A percentile compares a stretch with the other conserved stretches of the same genome.
phyloP scores from a whole-genome alignment of 2,329 filamentous ascomycete genomes.

The Phaeomoniella chlamydospora region DNA sequence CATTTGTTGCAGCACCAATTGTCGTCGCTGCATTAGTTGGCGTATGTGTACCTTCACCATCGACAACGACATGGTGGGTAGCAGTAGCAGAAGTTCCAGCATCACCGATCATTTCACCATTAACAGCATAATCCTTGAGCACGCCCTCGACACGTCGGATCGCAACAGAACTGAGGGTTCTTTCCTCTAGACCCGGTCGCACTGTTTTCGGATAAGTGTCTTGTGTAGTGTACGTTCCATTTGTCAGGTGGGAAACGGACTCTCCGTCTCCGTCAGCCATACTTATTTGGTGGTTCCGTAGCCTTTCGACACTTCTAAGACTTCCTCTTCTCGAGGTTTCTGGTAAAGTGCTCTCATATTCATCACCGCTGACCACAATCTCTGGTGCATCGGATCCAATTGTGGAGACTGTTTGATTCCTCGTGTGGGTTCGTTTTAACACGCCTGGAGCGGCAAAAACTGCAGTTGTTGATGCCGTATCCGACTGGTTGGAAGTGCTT shows the following conservation, averaged over 20 bases:
- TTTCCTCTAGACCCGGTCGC: neutral
- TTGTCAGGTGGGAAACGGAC: slow-evolving; percentile 6
- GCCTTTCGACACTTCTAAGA: slow-evolving; percentile 9
- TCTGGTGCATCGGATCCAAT: slow-evolving; percentile 4
- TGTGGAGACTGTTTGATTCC: neutral
- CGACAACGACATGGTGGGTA: neutral
- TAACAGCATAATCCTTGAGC: slow-evolving; percentile 5
- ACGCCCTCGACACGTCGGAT: slow-evolving; percentile 10
- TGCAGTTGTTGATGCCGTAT: slow-evolving; percentile 9
- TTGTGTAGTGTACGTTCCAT: slow-evolving; percentile 4
- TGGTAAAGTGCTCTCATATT: slow-evolving; percentile 2
- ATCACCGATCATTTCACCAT: neutral
- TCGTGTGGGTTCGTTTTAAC: neutral
- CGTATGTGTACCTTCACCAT: neutral
- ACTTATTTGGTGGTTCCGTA: slow-evolving; percentile 5
- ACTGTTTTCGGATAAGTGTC: neutral
- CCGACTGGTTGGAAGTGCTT: slow-evolving; percentile 4
- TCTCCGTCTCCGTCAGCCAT: neutral
- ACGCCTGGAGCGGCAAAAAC: slow-evolving; percentile 11
- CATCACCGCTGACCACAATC: slow-evolving; percentile 3
- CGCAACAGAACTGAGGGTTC: slow-evolving; percentile 10
- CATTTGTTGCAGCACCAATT: neutral
- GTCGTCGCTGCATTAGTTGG: neutral
- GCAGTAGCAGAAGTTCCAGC: neutral
- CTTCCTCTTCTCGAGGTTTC: slow-evolving; percentile 2